A percentile compares a stretch with the other conserved stretches of the same genome.
phyloP scores from a whole-genome alignment of 2,329 filamentous ascomycete species.

The Fusarium mangiferae region DNA sequence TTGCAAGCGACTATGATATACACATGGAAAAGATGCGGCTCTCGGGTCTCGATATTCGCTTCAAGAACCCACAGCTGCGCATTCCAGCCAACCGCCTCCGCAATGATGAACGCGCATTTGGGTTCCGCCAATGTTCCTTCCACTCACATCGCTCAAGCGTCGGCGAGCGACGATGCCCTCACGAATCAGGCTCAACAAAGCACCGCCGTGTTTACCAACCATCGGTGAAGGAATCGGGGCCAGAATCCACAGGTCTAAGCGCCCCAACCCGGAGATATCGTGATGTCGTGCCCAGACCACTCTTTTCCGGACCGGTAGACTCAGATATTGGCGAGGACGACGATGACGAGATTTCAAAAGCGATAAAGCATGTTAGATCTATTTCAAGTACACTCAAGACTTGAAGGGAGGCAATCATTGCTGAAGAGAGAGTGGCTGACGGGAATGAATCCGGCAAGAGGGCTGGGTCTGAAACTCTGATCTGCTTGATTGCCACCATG shows the following conservation, averaged over 20 bases:
- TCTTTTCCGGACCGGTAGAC: conserved; percentile 40
- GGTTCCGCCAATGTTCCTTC: conserved; percentile 70
- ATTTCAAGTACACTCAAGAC: conserved; percentile 46
- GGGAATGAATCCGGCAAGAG: conserved; percentile 3
- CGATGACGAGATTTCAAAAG: conserved; percentile 43
- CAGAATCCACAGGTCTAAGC: conserved; percentile 34
- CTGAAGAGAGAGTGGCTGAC: not conserved
- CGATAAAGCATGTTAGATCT: conserved; percentile 47
- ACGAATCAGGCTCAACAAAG: conserved; percentile 44
- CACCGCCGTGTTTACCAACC: conserved; percentile 18
- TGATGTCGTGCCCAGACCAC: conserved; percentile 40
- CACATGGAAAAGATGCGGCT: conserved; percentile 64
- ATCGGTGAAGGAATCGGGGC: conserved; percentile 12
- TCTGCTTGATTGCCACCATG: conserved; percentile 20
- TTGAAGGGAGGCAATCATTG: conserved; percentile 17
- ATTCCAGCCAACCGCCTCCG: conserved; percentile 65
- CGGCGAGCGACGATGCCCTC: conserved; percentile 65
- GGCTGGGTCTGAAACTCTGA: conserved; percentile 18
- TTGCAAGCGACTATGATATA: conserved; percentile 61
- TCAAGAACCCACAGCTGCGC: conserved; percentile 70
- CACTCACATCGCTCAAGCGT: conserved; percentile 66
- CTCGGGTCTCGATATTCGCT: conserved; percentile 61
- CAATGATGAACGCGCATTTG: conserved; percentile 67
- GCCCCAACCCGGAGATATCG: conserved; percentile 38
- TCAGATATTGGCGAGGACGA: conserved; percentile 46